A percentile compares a stretch with the other conserved stretches of the same genome.
phyloP scores from a whole-genome alignment of 306 rosid genomes.

The Begonia masoniana region DNA sequence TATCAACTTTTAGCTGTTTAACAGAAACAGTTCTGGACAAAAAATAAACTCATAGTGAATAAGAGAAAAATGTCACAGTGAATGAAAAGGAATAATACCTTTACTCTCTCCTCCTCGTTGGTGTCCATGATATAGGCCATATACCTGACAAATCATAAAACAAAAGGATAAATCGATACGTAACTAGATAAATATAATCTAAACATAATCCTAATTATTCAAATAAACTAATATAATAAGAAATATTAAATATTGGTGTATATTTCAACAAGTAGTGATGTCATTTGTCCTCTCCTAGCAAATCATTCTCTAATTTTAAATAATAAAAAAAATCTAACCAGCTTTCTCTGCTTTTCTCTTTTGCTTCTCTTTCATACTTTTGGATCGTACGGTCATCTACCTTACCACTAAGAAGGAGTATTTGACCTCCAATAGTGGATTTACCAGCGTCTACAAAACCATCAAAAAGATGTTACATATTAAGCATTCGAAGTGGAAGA shows the following conservation, averaged over 20 bases:
- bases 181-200: too few relatives aligned
- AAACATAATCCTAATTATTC: too few relatives aligned
- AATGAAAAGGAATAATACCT: slow-evolving; percentile 26
- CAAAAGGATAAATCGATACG: background rate
- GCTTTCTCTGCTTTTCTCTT: slow-evolving; percentile 98
- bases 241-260: too few relatives aligned
- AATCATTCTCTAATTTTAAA: too few relatives aligned
- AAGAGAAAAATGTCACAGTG: too few relatives aligned
- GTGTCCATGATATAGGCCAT: slow-evolving; percentile 99
- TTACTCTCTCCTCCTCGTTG: slow-evolving; percentile 88
- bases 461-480: slow-evolving; percentile 1
- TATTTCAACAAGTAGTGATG: too few relatives aligned
- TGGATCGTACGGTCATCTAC: slow-evolving; percentile 97
- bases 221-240: too few relatives aligned
- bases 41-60: too few relatives aligned
- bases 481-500: too few relatives aligned
- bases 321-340: slow-evolving; percentile 38
- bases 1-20: too few relatives aligned
- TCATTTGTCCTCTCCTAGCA: too few relatives aligned
- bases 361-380: slow-evolving; percentile 96
- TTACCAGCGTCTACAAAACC: slow-evolving; percentile 74
- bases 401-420: slow-evolving; percentile 92
- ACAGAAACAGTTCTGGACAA: too few relatives aligned
- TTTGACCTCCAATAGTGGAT: slow-evolving; percentile 97
- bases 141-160: slow-evolving; percentile 42